Percentiles rank a stretch among this genome's conserved stretches.
phyloP scores from a whole-genome alignment of 2,329 filamentous ascomycete species.

The Truncatella angustata region DNA sequence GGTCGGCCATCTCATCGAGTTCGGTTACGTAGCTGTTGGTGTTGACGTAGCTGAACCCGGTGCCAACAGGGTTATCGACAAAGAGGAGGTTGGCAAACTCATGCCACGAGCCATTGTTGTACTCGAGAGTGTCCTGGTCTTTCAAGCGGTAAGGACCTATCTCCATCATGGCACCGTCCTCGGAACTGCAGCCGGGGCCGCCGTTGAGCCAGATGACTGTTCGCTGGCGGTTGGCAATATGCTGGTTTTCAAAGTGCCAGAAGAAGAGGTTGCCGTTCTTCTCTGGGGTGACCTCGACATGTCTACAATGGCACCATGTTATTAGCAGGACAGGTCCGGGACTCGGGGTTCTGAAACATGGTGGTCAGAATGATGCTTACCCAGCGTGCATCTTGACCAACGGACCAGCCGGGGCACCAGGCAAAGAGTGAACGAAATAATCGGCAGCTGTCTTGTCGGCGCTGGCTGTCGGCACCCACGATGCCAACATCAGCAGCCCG shows the following conservation, averaged over 20 bases:
- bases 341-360: constrained; percentile 12
- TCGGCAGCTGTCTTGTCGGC: constrained; percentile 65
- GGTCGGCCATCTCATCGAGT: constrained; percentile 81
- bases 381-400: constrained; percentile 97
- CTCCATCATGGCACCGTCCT: constrained; percentile 96
- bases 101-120: constrained; percentile 96
- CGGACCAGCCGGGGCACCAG: constrained; percentile 76
- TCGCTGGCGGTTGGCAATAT: constrained; percentile 87
- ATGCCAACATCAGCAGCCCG: constrained; percentile 41
- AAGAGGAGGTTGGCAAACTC: constrained; percentile 97
- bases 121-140: constrained; percentile 66
- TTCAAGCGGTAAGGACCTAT: constrained; percentile 88
- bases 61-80: constrained; percentile 95
- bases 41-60: constrained; percentile 93
- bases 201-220: constrained; percentile 98
- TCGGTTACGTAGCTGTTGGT: constrained; percentile 84
- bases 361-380: constrained; percentile 48
- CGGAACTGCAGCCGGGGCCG: constrained; percentile 93
- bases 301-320: too few species aligned
- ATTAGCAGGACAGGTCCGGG: too few species aligned
- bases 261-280: constrained; percentile 96
- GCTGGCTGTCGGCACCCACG: constrained; percentile 34
- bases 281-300: constrained; percentile 84
- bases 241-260: constrained; percentile 95
- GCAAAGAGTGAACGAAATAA: constrained; percentile 84